Conservation (phyloP, 2,329 filamentous ascomycete genomes). For the Exophiala lecanii-corni region DNA sequence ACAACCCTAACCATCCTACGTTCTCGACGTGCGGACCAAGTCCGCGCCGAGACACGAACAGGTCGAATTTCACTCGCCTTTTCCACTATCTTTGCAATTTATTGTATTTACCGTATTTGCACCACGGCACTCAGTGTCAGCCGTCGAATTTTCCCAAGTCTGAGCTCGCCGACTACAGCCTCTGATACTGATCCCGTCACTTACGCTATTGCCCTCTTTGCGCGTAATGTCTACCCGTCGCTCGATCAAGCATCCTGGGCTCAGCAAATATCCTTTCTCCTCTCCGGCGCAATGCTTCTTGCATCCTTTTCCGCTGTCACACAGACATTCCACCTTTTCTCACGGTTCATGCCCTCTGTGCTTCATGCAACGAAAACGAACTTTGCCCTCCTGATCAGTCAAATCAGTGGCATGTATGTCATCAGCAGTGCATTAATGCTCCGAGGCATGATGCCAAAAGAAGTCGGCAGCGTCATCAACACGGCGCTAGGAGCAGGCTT, state of each 20-base stretch:
- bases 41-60: constrained; percentile 61
- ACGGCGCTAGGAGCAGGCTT: constrained; percentile 69
- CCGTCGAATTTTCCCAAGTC: constrained; percentile 49
- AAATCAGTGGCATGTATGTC: constrained; percentile 80
- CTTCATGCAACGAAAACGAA: constrained; percentile 71
- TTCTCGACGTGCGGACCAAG: constrained; percentile 58
- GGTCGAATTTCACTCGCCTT: constrained; percentile 62
- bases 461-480: constrained; percentile 71
- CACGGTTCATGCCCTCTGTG: constrained; percentile 67
- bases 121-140: constrained; percentile 66
- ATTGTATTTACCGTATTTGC: constrained; percentile 78
- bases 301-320: constrained; percentile 76
- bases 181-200: constrained; percentile 76
- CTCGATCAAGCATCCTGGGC: constrained; percentile 80
- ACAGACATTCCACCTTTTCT: constrained; percentile 80
- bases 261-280: constrained; percentile 75
- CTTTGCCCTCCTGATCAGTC: constrained; percentile 71
- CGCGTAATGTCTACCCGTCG: constrained; percentile 76
- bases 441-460: constrained; percentile 69
- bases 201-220: constrained; percentile 72
- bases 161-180: constrained; percentile 37
- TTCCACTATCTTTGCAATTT: constrained; percentile 67
- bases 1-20: constrained; percentile 62
- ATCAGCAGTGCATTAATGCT: constrained; percentile 74
- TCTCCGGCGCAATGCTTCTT: constrained; percentile 77